Percentiles rank a stretch among this genome's conserved stretches.
phyloP scores from a whole-genome alignment of 2,329 filamentous ascomycete species.

The Fusarium begoniae region DNA sequence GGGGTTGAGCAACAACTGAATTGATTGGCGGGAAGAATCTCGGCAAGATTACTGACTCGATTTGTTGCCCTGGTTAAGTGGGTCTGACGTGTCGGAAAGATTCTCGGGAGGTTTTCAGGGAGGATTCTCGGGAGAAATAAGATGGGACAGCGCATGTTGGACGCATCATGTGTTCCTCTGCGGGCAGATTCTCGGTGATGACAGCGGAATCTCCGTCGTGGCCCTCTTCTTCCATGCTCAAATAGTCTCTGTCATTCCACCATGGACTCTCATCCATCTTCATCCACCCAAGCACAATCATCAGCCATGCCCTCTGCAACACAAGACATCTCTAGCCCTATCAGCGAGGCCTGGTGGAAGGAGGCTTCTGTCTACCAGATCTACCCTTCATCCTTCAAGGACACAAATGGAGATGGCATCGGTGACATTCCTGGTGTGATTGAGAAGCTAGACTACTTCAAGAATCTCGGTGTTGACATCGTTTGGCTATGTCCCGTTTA shows the following conservation, averaged over 20 bases:
- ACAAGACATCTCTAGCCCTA: neutral
- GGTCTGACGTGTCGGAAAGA: neutral
- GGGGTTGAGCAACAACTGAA: neutral
- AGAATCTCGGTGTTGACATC: conserved; percentile 68
- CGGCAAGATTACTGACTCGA: neutral
- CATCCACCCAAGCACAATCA: neutral
- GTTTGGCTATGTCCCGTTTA: conserved; percentile 75
- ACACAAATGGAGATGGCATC: conserved; percentile 66
- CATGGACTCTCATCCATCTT: neutral
- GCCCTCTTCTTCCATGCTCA: neutral
- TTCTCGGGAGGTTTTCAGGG: conserved; percentile 5
- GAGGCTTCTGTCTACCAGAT: conserved; percentile 56
- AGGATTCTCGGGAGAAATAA: neutral
- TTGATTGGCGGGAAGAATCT: neutral
- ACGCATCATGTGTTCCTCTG: neutral
- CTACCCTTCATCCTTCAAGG: conserved; percentile 66
- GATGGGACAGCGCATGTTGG: neutral
- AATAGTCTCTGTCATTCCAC: neutral
- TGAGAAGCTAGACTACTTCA: conserved; percentile 68
- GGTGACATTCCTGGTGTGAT: conserved; percentile 71
- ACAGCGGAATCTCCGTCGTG: no score
- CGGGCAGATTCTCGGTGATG: neutral
- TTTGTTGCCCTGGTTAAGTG: neutral
- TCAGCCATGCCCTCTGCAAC: neutral
- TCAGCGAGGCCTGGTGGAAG: conserved; percentile 60